These are phyloP conservation scores for Moniliophthora roreri DNA, from an alignment of 1,284 basidiomycete species.

Conservation along the genomic window DNA sequence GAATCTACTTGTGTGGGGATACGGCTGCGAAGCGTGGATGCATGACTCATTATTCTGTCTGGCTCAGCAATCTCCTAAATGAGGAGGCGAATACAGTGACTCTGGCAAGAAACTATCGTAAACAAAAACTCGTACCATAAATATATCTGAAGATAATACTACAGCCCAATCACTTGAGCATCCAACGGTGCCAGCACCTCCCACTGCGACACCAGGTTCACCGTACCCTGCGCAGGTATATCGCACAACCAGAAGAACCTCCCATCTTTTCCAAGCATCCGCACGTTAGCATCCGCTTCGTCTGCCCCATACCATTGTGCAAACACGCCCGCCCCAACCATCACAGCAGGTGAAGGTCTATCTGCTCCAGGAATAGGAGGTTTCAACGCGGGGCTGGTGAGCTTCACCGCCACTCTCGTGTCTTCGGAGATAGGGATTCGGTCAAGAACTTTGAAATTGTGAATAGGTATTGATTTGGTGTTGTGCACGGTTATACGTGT, in stretches of 20 bases:
- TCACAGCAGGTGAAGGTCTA: constrained; percentile 15
- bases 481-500: constrained; percentile 11
- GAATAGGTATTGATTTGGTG: constrained; percentile 15
- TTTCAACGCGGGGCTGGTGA: constrained; percentile 28
- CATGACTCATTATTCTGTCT: too few relatives aligned
- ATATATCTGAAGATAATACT: not conserved
- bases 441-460: constrained; percentile 31
- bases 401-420: constrained; percentile 29
- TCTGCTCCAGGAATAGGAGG: constrained; percentile 2
- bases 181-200: constrained; percentile 24
- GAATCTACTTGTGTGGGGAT: too few relatives aligned
- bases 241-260: constrained; percentile 30
- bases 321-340: constrained; percentile 23
- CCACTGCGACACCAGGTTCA: constrained; percentile 28
- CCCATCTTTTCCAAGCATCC: constrained; percentile 29
- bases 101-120: too few relatives aligned
- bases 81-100: too few relatives aligned
- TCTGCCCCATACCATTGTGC: constrained; percentile 34
- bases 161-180: constrained; percentile 1
- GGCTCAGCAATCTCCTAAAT: too few relatives aligned
- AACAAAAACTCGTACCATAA: not conserved
- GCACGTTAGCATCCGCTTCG: constrained; percentile 20
- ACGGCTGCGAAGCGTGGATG: too few relatives aligned
- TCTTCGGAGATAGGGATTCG: constrained; percentile 36
- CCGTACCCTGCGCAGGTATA: constrained; percentile 27